These are phyloP conservation scores for Penicillium sclerotigenum DNA, from an alignment of 2,329 filamentous ascomycete species.

Conservation along the genomic window DNA sequence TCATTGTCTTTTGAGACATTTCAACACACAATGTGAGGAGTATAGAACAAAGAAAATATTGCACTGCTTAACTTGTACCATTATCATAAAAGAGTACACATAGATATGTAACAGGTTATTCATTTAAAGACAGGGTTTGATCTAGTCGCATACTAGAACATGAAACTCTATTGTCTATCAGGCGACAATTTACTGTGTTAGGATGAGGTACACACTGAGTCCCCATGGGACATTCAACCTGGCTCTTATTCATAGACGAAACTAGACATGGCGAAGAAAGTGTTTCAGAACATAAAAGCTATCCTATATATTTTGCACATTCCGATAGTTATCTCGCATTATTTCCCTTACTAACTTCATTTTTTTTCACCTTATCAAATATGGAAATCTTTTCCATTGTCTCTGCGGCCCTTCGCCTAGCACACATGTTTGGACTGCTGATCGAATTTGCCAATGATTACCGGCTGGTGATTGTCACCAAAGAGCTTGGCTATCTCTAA, in stretches of 20 bases:
- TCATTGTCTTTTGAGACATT: not conserved
- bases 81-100: no score
- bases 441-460: not conserved
- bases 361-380: not conserved
- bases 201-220: not conserved
- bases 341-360: not conserved
- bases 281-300: not conserved
- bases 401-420: no score
- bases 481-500: not conserved
- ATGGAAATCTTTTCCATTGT: not conserved
- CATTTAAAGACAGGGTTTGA: not conserved
- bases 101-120: not conserved
- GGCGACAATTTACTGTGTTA: not conserved
- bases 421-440: no score
- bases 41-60: not conserved
- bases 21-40: not conserved
- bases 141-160: not conserved
- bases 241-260: not conserved
- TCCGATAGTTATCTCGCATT: not conserved
- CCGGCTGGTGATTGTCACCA: not conserved
- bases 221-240: no score
- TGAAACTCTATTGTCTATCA: not conserved
- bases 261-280: not conserved
- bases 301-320: not conserved
- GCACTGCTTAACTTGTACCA: no score